phyloP scores from a whole-genome alignment of 495 filamentous ascomycete species.

The Podospora pseudoanserina region DNA sequence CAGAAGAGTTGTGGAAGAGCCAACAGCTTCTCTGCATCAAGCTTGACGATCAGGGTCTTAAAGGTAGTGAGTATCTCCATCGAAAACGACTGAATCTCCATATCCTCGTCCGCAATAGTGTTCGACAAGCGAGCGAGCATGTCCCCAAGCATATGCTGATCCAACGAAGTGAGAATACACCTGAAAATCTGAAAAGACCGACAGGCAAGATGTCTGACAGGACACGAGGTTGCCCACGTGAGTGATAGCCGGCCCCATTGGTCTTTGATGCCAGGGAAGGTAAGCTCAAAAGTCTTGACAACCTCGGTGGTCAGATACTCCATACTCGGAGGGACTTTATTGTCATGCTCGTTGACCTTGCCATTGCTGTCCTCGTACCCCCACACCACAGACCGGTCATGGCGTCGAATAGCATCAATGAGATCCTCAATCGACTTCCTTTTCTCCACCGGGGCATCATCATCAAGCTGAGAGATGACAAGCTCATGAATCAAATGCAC shows the following conservation, averaged over 20 bases:
- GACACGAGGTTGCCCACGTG: conserved; percentile 93
- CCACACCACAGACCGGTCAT: conserved; percentile 85
- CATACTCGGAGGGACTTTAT: conserved; percentile 85
- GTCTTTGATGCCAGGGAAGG: conserved; percentile 82
- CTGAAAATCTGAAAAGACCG: conserved; percentile 97
- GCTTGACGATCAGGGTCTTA: conserved; percentile 78
- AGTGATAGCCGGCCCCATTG: conserved; percentile 86
- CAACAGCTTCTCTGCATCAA: conserved; percentile 74
- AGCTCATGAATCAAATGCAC: conserved; percentile 97
- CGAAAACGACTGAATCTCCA: conserved; percentile 90
- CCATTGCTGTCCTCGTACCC: conserved; percentile 87
- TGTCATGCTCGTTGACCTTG: conserved; percentile 66
- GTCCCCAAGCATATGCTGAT: conserved; percentile 89
- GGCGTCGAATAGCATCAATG: conserved; percentile 83
- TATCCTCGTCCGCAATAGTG: conserved; percentile 88
- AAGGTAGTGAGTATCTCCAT: conserved; percentile 96
- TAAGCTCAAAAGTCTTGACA: conserved; percentile 76
- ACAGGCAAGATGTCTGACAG: conserved; percentile 92
- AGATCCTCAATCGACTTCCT: conserved; percentile 79
- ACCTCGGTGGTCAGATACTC: conserved; percentile 73
- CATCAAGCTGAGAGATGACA: conserved; percentile 84
- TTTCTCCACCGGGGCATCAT: conserved; percentile 59
- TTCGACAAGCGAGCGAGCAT: conserved; percentile 94
- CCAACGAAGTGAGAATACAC: conserved; percentile 82
- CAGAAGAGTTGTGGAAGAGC: conserved; percentile 94